Conservation (phyloP, 306 rosid genomes). For the Coriaria nepalensis region DNA sequence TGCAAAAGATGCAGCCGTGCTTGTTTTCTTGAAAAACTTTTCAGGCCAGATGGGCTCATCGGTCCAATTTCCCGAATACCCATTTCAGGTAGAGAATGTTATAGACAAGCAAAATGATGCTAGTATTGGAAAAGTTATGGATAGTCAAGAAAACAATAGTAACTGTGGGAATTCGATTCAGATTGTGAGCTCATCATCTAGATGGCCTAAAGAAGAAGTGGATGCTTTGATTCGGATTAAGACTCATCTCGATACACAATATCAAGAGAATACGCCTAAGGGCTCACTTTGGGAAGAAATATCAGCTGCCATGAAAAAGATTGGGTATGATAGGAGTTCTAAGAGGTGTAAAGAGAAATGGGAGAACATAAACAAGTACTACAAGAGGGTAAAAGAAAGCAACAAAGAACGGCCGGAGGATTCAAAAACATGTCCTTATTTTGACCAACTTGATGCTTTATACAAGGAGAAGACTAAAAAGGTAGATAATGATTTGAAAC, state of each 20-base stretch:
- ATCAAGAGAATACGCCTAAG: constrained; percentile 44
- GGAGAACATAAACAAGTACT: constrained; percentile 94
- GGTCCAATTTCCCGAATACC: constrained; percentile 10
- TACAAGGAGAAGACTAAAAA: constrained; percentile 34
- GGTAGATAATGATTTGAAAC: constrained; percentile 34
- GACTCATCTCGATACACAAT: constrained; percentile 37
- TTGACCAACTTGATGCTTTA: constrained; percentile 53
- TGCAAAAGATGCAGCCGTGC: constrained; percentile 66
- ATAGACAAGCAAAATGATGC: constrained; percentile 23
- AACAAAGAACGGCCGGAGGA: constrained; percentile 52
- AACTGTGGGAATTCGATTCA: constrained; percentile 26
- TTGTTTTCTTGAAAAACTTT: constrained; percentile 42
- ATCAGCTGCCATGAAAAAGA: constrained; percentile 43
- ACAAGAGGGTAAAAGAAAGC: constrained; percentile 65
- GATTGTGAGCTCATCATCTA: constrained; percentile 26
- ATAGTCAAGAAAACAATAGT: constrained; percentile 19
- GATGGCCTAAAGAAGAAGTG: constrained; percentile 85
- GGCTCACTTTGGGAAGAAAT: constrained; percentile 75
- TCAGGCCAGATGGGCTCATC: constrained; percentile 24
- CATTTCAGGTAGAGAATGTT: constrained; percentile 7
- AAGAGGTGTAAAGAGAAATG: constrained; percentile 94
- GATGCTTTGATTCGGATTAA: constrained; percentile 59
- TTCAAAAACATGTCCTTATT: constrained; percentile 75
- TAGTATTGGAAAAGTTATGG: constrained; percentile 15
- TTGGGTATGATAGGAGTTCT: constrained; percentile 53